phyloP scores from a whole-genome alignment of 345 rosid genomes.

The Melaleuca quinquenervia region DNA sequence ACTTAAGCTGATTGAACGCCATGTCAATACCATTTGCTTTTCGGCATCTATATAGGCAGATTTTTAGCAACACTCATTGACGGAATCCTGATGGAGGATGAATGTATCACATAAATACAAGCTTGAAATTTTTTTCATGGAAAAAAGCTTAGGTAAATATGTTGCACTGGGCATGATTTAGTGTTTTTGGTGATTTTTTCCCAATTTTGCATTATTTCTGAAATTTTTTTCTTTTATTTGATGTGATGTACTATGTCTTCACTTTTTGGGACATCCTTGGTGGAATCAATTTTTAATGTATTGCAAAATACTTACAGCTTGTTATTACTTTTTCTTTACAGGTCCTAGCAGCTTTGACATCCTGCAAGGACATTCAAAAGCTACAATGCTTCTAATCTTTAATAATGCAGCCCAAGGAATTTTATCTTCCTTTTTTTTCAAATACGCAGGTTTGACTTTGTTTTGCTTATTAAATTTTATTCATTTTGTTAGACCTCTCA shows the following conservation, averaged over 20 bases:
- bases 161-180: too few species aligned
- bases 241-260: not conserved
- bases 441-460: slow-evolving; percentile 21
- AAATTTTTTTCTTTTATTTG: not conserved
- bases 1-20: too few species aligned
- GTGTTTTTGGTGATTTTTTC: too few species aligned
- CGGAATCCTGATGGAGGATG: too few species aligned
- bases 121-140: too few species aligned
- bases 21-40: too few species aligned
- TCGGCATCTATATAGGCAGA: too few species aligned
- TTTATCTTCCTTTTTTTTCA: slow-evolving; percentile 29
- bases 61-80: too few species aligned
- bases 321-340: not conserved
- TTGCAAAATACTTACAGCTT: not conserved
- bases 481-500: not conserved
- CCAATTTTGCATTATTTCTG: too few species aligned
- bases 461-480: not conserved
- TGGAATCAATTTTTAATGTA: not conserved
- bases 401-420: slow-evolving; percentile 38
- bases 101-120: too few species aligned
- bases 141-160: too few species aligned
- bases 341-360: slow-evolving; percentile 22
- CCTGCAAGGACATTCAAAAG: slow-evolving; percentile 21
- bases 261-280: not conserved
- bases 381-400: slow-evolving; percentile 23